Base-by-base conservation (phyloP, 2,329 filamentous ascomycete species). In the Fusarium liriodendri region DNA sequence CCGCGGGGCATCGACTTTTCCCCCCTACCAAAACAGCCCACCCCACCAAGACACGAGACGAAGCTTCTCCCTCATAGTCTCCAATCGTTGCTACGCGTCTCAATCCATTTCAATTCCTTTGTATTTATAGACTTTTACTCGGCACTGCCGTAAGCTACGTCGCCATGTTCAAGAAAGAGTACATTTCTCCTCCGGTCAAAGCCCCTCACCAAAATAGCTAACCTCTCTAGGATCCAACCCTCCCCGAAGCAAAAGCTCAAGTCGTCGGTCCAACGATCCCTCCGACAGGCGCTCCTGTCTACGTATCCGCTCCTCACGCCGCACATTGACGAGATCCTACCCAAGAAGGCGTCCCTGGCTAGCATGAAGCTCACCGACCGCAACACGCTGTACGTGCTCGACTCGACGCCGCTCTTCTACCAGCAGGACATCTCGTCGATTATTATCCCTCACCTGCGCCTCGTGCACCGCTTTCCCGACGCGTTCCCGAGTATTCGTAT, bases 211-310 rank as follows among this genome's bases (percentile, higher is more conserved):
- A 33, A 29, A 33, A 29, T 32, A 33, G 58, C 76, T 79, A 75
- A 80, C 74, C 70, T 18, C 38, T 38, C 29, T 76, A 91, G 98
- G 82, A 87, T 91, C 79, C 86, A 74, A 35, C 33, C 92, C 29
- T 91, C 93, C 76, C 92, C 94, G 66, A 97, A 97, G 86, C 95
- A 95, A 78, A 98, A 98, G 88, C 94, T 98, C 84, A 99, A 98
- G 86, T 98, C 96, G 75, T 98, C 95, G 27, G 94, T 95, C 66
- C 95, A 98, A 87, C 94, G 97, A 80, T 90, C 87, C 74, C 92
- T 99, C 78, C 94, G 97, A 77, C 89, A 92, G 79, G 94, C 94
- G 80, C 90, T 98, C 76, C 87, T 97, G 74, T 89, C 94, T 68
- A 93, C 93, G 62, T 98, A 97, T 85, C 97, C 97, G 4, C 90